phyloP scores from a whole-genome alignment of 2,329 filamentous ascomycete genomes.

The Emergomyces pasteurianus region DNA sequence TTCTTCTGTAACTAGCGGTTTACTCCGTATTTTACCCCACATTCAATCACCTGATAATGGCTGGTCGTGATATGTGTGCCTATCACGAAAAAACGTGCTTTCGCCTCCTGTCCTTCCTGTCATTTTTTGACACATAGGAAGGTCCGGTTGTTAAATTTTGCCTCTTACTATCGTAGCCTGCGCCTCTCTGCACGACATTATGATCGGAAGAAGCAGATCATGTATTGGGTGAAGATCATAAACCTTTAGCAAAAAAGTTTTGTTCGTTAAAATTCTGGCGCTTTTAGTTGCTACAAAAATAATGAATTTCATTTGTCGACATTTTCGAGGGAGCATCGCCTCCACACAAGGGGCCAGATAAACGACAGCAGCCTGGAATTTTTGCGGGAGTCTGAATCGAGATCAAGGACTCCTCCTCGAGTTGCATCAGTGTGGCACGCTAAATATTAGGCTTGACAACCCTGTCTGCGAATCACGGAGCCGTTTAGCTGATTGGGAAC shows the following conservation, averaged over 20 bases:
- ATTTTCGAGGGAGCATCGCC: background rate
- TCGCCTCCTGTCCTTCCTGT: background rate
- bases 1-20: background rate
- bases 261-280: background rate
- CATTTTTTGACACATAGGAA: background rate
- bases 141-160: background rate
- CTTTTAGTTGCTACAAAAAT: background rate
- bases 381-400: background rate
- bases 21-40: background rate
- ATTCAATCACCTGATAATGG: background rate
- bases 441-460: background rate
- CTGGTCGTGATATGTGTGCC: background rate
- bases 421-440: background rate
- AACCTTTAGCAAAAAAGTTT: background rate
- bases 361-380: background rate
- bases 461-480: slow-evolving; percentile 7
- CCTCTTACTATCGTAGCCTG: background rate
- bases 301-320: background rate
- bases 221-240: background rate
- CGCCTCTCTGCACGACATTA: background rate
- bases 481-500: slow-evolving; percentile 1
- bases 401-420: background rate
- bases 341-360: background rate
- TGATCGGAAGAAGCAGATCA: background rate
- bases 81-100: background rate